Evolutionary conservation across 441 rosid species (phyloP).

Genomic region (Gossypium armourianum): DNA sequence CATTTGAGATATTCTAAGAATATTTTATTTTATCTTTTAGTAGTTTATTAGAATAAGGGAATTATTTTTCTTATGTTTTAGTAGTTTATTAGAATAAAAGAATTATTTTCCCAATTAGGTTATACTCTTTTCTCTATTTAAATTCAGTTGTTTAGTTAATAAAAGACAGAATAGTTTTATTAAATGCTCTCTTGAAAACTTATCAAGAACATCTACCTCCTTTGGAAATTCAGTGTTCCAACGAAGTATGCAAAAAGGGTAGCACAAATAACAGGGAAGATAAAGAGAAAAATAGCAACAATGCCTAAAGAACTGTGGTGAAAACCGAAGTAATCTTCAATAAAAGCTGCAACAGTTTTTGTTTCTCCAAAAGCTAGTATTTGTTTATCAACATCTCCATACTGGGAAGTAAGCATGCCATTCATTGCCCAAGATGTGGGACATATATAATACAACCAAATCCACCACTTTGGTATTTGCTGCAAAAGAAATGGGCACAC

Average conservation of each 20-base stretch:
- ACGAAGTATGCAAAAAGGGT: constrained; percentile 41
- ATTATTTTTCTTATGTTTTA: no score
- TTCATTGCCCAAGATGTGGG: constrained; percentile 64
- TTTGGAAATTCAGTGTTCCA: constrained; percentile 47
- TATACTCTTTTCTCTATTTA: no score
- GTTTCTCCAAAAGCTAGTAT: constrained; percentile 39
- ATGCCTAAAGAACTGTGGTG: constrained; percentile 22
- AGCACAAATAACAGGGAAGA: constrained; percentile 38
- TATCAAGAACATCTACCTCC: constrained; percentile 21
- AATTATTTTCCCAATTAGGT: no score
- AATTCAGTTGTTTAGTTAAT: no score
- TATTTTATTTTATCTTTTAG: no score
- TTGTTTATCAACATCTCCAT: constrained; percentile 35
- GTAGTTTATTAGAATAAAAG: no score
- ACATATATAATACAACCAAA: constrained; percentile 44
- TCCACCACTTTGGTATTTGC: constrained; percentile 65
- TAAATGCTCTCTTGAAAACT: no score
- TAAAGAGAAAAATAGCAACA: constrained; percentile 31
- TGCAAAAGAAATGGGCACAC: constrained; percentile 16
- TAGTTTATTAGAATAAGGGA: no score
- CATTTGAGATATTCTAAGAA: no score
- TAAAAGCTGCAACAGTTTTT: constrained; percentile 33
- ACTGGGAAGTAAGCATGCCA: constrained; percentile 49
- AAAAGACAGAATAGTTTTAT: no score
- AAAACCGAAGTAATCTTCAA: constrained; percentile 44